Conservation (phyloP, 2,329 filamentous ascomycete species). For the Fusarium solani-melongenae region DNA sequence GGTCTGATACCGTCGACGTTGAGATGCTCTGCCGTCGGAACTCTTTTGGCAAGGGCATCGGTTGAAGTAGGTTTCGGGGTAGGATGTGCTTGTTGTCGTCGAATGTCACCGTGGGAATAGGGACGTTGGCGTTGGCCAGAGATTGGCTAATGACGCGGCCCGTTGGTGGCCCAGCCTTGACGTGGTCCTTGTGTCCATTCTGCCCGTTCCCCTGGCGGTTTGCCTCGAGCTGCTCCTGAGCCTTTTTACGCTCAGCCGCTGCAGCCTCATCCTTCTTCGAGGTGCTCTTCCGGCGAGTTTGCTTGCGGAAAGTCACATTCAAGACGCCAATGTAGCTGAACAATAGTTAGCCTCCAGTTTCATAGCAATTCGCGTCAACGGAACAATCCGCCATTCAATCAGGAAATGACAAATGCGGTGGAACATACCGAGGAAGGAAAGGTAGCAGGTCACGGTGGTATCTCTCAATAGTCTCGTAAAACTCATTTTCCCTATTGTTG, state of each 20-base stretch:
- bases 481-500: slow-evolving; percentile 98
- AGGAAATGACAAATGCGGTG: slow-evolving; percentile 6
- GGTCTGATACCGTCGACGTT: slow-evolving; percentile 38
- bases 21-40: slow-evolving; percentile 50
- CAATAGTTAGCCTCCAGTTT: slow-evolving; percentile 18
- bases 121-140: slow-evolving; percentile 70
- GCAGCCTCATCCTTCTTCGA: slow-evolving; percentile 61
- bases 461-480: slow-evolving; percentile 95
- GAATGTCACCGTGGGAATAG: slow-evolving; percentile 90
- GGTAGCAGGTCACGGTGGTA: slow-evolving; percentile 89
- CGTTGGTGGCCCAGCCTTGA: slow-evolving; percentile 27
- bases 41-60: slow-evolving; percentile 56
- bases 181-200: slow-evolving; percentile 14
- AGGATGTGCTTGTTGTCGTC: slow-evolving; percentile 95
- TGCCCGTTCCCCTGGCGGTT: slow-evolving; percentile 31
- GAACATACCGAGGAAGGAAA: slow-evolving; percentile 83
- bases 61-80: slow-evolving; percentile 82
- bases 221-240: slow-evolving; percentile 44
- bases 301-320: slow-evolving; percentile 94
- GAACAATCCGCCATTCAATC: slow-evolving; percentile 2
- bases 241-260: slow-evolving; percentile 50
- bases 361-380: slow-evolving; percentile 8
- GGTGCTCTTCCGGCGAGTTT: slow-evolving; percentile 72
- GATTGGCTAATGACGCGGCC: slow-evolving; percentile 76
- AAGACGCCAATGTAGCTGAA: slow-evolving; percentile 93